Evolutionary conservation across 495 filamentous ascomycete species (phyloP).

Genomic region (Xylona heveae): DNA sequence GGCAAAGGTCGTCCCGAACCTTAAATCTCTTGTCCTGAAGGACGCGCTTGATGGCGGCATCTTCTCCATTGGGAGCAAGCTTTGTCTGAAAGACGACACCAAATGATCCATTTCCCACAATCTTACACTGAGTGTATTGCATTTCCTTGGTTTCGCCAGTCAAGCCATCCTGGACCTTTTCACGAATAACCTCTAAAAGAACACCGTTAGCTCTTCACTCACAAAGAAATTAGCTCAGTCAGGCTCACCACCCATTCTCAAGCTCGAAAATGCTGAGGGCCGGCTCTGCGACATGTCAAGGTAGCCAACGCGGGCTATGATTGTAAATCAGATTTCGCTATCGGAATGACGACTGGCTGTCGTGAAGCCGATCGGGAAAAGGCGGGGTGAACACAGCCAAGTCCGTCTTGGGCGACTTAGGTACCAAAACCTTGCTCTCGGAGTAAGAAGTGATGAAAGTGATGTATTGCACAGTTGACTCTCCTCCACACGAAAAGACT

Average conservation of each 20-base stretch:
- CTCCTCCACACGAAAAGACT: no score
- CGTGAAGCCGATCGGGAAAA: constrained; percentile 7
- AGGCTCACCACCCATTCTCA: constrained; percentile 78
- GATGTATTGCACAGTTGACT: no score
- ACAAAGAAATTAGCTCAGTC: constrained; percentile 6
- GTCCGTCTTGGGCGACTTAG: constrained; percentile 29
- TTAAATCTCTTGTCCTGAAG: constrained; percentile 99
- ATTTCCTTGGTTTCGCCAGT: constrained; percentile 92
- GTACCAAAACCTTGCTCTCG: no score
- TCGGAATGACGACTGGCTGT: constrained; percentile 6
- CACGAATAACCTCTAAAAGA: constrained; percentile 73
- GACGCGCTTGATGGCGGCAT: constrained; percentile 96
- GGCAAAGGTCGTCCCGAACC: constrained; percentile 25
- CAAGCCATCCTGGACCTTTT: constrained; percentile 96
- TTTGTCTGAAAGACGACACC: constrained; percentile 99
- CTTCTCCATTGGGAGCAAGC: constrained; percentile 86
- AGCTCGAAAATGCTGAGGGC: constrained; percentile 49
- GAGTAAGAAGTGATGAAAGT: no score
- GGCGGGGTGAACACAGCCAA: constrained; percentile 8
- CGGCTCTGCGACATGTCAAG: constrained; percentile 42
- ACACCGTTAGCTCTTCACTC: no score
- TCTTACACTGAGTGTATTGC: constrained; percentile 98
- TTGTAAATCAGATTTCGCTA: constrained; percentile 7
- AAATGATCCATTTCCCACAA: constrained; percentile 98
- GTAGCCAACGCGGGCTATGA: background rate